A percentile compares a stretch with the other conserved stretches of the same genome.
Evolutionary conservation across 345 rosid genomes (phyloP).

Genomic region (Gynandropsis gynandra): DNA sequence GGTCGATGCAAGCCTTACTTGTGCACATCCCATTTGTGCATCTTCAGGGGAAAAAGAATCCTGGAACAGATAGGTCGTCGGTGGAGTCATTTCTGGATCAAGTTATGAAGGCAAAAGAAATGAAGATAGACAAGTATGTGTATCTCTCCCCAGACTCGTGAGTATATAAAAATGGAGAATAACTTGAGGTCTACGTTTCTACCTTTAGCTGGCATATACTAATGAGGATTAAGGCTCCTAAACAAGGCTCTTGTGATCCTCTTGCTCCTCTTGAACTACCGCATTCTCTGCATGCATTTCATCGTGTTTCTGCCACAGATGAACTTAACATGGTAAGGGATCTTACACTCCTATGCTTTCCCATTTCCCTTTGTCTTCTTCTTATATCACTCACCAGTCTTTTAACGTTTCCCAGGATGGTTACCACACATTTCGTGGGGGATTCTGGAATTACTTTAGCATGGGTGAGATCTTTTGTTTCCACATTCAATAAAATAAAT

Average conservation of each 20-base stretch:
- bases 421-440: conserved; percentile 79
- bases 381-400: conserved; percentile 10
- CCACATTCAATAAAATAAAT: too few species aligned
- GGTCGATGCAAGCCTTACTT: too few species aligned
- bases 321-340: conserved; percentile 49
- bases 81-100: conserved; percentile 53
- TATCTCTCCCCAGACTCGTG: neutral
- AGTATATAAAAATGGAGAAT: neutral
- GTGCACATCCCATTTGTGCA: neutral
- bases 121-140: conserved; percentile 82
- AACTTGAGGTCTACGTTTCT: conserved; percentile 9
- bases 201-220: conserved; percentile 76
- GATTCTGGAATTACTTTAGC: conserved; percentile 98
- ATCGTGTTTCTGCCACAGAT: conserved; percentile 65
- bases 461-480: conserved; percentile 50
- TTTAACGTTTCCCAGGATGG: conserved; percentile 60
- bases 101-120: conserved; percentile 63
- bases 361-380: neutral
- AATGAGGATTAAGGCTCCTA: conserved; percentile 78
- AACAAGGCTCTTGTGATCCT: conserved; percentile 75
- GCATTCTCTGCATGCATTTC: conserved; percentile 83
- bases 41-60: conserved; percentile 89
- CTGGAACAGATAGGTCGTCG: conserved; percentile 59
- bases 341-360: conserved; percentile 1
- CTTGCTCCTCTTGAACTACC: conserved; percentile 89